Evolutionary conservation across 768 basidiomycete species (phyloP), one percentile per base, ranked within the genome.

Genomic region (Neoboletus brunneissimus): DNA sequence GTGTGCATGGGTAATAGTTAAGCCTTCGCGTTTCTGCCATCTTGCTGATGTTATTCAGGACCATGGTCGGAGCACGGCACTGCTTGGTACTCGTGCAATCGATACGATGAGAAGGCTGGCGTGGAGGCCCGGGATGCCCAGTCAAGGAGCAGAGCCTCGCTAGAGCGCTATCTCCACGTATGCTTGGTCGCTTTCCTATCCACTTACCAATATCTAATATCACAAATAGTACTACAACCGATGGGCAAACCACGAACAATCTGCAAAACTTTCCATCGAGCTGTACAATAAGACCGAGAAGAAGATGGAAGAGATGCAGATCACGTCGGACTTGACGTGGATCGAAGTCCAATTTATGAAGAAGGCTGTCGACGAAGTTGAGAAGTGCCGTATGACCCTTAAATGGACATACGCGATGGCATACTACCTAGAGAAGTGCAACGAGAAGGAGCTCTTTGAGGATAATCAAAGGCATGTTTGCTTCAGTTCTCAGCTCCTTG

Each of bases 361-460:
- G 79, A 95, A 95, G 73, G 97, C 97, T 1, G 95, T 98, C 5
- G 97, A 98, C 67, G 88, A 89, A 70, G 83, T 91, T 38, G 83
- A 88, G 64, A 87, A 87, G 70, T 91, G 97, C 75, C 85, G 97
- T 27, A 91, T 86, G 78, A 98, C 96, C 38, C 84, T 99, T 56
- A 98, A 98, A 75, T 99, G 97, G 96, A 98, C 96, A 13, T 99
- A 99, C 65, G 90, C 94, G 3, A 98, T 99, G 96, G 96, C 95
- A 29, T 99, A 94, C 76, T 98, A 98, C 69, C 82, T 99, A 29
- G 87, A 84, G 40, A 87, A 82, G 67, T 86, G 90, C 51, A 98
- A 98, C 67, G 79, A 89, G 79, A 98, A 98, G 75, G 91, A 94
- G 67, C 75, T 98, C 45, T 98, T 94, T 66, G 96, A 98, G 73